Evolutionary conservation across 2,329 filamentous ascomycete species (phyloP), one percentile per base, ranked within the genome.

Genomic region (Claviceps pazoutovae): DNA sequence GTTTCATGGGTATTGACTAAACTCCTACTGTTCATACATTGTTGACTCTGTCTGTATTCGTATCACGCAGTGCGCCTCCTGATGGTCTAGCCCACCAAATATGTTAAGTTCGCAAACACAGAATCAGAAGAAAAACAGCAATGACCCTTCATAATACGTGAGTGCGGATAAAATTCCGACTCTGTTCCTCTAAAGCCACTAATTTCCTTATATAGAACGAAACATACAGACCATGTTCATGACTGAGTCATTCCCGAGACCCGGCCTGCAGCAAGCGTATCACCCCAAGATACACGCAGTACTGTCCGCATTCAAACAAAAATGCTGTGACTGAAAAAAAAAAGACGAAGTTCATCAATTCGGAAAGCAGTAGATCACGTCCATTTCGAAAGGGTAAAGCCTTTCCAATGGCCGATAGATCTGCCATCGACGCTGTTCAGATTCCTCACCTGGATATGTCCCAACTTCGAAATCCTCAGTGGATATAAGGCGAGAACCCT

Each of bases 371-470:
- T 70, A 70, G 39, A 70, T 59, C 45, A 63, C 61, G 51, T 70
- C 68, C 67, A 68, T 67, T 36, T 65, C 62, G 46, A 62, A 61
- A 4, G 68, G 66, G 56, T 70, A 66, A 16, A 59, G 56, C 46
- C 58, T 59, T 53, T 66, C 64, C 17, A 70, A 62, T 1, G 68
- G 62, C 49, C 62, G 62, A 16, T 55, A 55, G n/a, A 70, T 65
- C 49, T 67, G 64, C 67, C 67, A 70, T 30, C 59, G 60, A 46
- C 55, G 58, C 46, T 57, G 57, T 58, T 61, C 43, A 57, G 61
- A n/a, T 62, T 60, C 38, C 57, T 60, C 34, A 52, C 54, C 17
- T 59, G 44, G 57, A 57, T 16, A 65, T 4, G 41, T 48, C 6
- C 45, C 55, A 21, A 68, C 56, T 16, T 61, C 60, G 46, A 62